Evolutionary conservation across 805 yeast genomes (phyloP), one percentile per base, ranked within the genome.

Genomic region (Clavispora phyllophila): DNA sequence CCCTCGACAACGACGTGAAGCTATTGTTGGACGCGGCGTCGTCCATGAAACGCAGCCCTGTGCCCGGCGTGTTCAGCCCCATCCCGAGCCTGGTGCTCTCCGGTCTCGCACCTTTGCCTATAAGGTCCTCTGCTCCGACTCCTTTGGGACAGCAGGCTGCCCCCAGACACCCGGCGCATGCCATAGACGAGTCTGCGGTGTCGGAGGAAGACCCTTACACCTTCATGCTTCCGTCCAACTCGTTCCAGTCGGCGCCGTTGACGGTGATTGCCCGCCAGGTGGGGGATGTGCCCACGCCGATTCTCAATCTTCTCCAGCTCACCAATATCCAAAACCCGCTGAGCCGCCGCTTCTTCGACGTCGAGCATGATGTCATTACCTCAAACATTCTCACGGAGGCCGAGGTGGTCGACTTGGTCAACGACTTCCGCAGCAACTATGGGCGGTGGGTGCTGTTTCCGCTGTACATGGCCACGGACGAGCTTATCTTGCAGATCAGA

Each of bases 371-470:
- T 54, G 58, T 83, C 3, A 65, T 85, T 3, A 51, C 75, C 2
- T 52, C 74, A 20, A 77, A 78, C 1, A 61, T 83, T 4, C 52
- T 86, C 13, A 54, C 77, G 1, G 52, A 68, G 32, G 58, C 62
- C 3, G 80, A 82, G 49, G 78, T 79, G 0, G 50, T 72, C 6
- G 66, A 67, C 14, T 60, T 84, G 31, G 61, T 85, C 49, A 71
- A 70, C 41, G 75, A 74, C 37, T 86, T 85, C 56, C 65, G 84
- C 34, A 76, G 79, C 38, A 73, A 83, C 53, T 85, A 81, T 55
- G 87, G 89, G 4, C 70, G 87, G 24, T 86, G 95, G 95, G 79
- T 84, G 3, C 78, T 85, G 41, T 78, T 85, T 39, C 88, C 90
- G 0, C 73, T 73, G 24, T 65, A 65, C 12, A 55, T 75, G 27